Evolutionary conservation across 2,329 filamentous ascomycete species (phyloP), one percentile per base, ranked within the genome.

Genomic region (Cryphonectria carpinicola): DNA sequence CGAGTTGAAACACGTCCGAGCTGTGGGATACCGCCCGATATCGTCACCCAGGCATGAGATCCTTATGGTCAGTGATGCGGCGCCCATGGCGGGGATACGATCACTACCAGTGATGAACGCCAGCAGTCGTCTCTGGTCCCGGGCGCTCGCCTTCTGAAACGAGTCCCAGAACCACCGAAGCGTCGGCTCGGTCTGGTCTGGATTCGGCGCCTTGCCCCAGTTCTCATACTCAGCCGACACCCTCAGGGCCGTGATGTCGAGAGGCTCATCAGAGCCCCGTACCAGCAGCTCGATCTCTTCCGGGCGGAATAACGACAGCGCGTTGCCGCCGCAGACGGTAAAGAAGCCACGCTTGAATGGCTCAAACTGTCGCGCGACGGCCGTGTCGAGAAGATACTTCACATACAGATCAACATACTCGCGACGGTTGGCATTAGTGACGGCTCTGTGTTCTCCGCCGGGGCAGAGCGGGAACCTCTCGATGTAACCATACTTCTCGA

Each of bases 341-440:
- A 94, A 98, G 81, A 98, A 98, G 0, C 95, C 95, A 68, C 94
- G 89, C 78, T 96, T 96, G 85, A 98, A 98, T 0, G 95, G 94
- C 78, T 97, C 94, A 74, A 97, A 98, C 77, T 97, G 94, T 56
- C 93, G 88, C 54, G 88, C 84, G 1, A 97, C 92, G 0, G 93
- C 88, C 8, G 86, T 90, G 76, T 97, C 94, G 14, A 98, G 88
- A 13, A 95, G 80, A 78, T 95, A 92, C 54, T 90, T 89, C 13
- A 97, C 88, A 78, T 97, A 97, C 2, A 94, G 84, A 75, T 95
- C 92, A 67, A 97, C 94, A 76, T 95, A 98, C 76, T 97, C 94
- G 73, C 89, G 88, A 39, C 93, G 88, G 76, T 97, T 98, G 22
- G 86, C 80, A 76, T 93, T 96, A n/a, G 93, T 97, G 61, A 98